phyloP scores from a whole-genome alignment of 768 basidiomycete genomes.

The Termitomyces sp. region DNA sequence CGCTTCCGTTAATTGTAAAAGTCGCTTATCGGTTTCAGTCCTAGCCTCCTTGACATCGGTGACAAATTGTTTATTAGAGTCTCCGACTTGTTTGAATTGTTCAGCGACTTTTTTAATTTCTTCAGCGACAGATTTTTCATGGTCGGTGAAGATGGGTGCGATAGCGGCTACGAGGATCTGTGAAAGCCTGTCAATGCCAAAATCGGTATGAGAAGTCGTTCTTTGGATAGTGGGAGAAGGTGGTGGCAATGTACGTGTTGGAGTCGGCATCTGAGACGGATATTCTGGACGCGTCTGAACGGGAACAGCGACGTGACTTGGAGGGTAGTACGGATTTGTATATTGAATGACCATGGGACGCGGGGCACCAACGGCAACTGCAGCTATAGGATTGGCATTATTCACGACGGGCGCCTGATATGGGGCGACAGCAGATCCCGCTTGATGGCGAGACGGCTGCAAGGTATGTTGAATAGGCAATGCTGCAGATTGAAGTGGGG shows the following conservation, averaged over 20 bases:
- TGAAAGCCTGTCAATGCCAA: background rate
- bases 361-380: background rate
- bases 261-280: background rate
- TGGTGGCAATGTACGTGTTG: background rate
- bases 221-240: background rate
- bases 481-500: background rate
- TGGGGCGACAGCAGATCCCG: background rate
- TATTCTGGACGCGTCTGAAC: background rate
- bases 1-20: conserved; percentile 4
- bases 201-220: background rate
- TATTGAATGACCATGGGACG: conserved; percentile 1
- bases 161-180: conserved; percentile 2
- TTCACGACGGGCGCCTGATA: background rate
- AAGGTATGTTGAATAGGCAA: background rate
- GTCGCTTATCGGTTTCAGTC: conserved; percentile 7
- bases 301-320: background rate
- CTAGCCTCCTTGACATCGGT: conserved; percentile 8
- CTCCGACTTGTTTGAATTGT: conserved; percentile 9
- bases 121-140: conserved; percentile 3
- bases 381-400: background rate
- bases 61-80: conserved; percentile 2
- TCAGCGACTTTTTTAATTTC: conserved; percentile 7
- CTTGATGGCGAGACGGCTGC: background rate
- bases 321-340: background rate
- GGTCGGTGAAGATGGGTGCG: background rate